Conservation (phyloP, 371 early-diverging fungal genomes). For the Rhizopus microsporus region DNA sequence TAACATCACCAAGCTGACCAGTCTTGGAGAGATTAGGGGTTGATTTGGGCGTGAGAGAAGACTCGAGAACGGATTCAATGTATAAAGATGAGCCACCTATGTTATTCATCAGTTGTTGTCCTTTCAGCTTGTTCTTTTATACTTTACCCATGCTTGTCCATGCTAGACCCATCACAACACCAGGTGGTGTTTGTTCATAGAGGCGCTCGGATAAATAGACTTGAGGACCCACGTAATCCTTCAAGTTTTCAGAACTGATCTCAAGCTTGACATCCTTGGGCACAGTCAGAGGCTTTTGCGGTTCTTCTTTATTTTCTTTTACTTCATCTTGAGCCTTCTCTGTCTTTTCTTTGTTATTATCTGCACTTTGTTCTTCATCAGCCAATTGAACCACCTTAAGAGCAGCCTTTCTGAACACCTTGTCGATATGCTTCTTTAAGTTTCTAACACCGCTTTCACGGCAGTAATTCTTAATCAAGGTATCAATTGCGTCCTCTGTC, state of each 20-base stretch:
- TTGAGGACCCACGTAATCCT: conserved; percentile 92
- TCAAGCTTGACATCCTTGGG: conserved; percentile 61
- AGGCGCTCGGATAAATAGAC: conserved; percentile 87
- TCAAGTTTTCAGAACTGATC: conserved; percentile 70
- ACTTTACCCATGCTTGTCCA: conserved; percentile 90
- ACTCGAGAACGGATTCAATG: conserved; percentile 92
- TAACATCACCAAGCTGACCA: conserved; percentile 97
- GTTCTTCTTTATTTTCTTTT: conserved; percentile 21
- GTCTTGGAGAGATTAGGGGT: conserved; percentile 77
- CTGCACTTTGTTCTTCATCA: conserved; percentile 43
- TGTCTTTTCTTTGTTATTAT: conserved; percentile 7
- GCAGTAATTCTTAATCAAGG: conserved; percentile 88
- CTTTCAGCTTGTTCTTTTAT: neutral
- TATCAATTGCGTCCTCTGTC: conserved; percentile 76
- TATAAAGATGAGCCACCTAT: conserved; percentile 90
- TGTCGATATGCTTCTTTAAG: conserved; percentile 96
- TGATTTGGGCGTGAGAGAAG: conserved; percentile 61
- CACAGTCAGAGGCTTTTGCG: conserved; percentile 52
- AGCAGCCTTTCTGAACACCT: conserved; percentile 96
- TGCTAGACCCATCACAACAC: conserved; percentile 96
- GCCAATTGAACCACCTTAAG: conserved; percentile 75
- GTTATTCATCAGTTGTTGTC: neutral
- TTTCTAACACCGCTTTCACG: conserved; percentile 97
- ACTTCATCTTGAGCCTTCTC: conserved; percentile 14
- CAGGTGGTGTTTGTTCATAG: conserved; percentile 88